phyloP scores from a whole-genome alignment of 2,329 filamentous ascomycete species.

The Fusarium poae region DNA sequence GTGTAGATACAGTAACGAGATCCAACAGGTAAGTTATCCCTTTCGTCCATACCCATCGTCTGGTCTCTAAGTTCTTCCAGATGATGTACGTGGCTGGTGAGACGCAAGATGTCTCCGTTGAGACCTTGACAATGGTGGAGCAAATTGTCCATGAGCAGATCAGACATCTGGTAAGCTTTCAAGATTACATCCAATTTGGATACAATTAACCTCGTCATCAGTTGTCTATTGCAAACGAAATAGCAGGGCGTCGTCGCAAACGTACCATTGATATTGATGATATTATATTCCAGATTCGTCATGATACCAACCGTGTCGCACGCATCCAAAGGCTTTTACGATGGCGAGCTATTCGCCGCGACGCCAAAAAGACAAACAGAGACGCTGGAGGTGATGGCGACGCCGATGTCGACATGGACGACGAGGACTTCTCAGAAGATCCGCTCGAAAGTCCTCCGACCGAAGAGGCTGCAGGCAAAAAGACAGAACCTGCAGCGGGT shows the following conservation, averaged over 20 bases:
- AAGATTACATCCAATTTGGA: fast-evolving
- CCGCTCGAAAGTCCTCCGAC: slow-evolving; percentile 75
- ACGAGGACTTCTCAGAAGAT: slow-evolving; percentile 72
- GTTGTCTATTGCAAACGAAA: slow-evolving; percentile 86
- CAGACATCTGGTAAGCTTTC: slow-evolving; percentile 79
- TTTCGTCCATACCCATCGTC: fast-evolving
- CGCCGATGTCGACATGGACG: slow-evolving; percentile 81
- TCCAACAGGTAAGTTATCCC: slow-evolving; percentile 8
- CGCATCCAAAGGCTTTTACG: slow-evolving; percentile 92
- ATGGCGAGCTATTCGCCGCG: slow-evolving; percentile 98
- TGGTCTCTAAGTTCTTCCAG: background rate
- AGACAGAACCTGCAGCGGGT: slow-evolving; percentile 87
- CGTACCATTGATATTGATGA: slow-evolving; percentile 91
- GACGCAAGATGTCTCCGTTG: slow-evolving; percentile 64
- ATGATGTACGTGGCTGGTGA: slow-evolving; percentile 43
- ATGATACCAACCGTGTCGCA: slow-evolving; percentile 94
- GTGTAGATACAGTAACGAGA: slow-evolving; percentile 17
- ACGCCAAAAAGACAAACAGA: slow-evolving; percentile 63
- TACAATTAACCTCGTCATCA: slow-evolving; percentile 49
- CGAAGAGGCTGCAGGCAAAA: slow-evolving; percentile 69
- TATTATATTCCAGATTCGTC: slow-evolving; percentile 93
- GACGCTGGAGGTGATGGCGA: slow-evolving; percentile 69
- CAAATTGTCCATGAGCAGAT: slow-evolving; percentile 97
- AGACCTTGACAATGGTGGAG: slow-evolving; percentile 94
- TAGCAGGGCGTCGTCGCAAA: slow-evolving; percentile 90